These are phyloP conservation scores for Colletotrichum sojae DNA, from an alignment of 2,329 filamentous ascomycete species.

Conservation along the genomic window DNA sequence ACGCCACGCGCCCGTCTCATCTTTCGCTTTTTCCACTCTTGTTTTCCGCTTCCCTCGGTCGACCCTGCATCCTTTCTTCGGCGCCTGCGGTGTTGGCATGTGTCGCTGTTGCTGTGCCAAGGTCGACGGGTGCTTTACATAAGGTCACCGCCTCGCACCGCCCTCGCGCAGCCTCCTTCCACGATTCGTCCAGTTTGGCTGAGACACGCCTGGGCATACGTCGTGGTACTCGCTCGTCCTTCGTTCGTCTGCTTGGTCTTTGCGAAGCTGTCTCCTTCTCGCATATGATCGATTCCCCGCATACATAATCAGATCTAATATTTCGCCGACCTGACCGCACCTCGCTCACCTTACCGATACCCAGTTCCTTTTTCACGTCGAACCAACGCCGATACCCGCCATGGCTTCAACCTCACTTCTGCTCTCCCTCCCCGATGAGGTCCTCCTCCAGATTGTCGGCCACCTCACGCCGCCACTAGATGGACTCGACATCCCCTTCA, in stretches of 20 bases:
- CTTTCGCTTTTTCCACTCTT: not conserved
- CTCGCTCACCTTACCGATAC: not conserved
- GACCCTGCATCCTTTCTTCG: constrained; percentile 21
- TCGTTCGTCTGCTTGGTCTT: not conserved
- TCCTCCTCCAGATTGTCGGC: constrained; percentile 37
- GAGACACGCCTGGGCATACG: constrained; percentile 25
- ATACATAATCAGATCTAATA: constrained; percentile 33
- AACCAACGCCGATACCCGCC: not conserved
- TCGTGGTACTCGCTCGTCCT: not conserved
- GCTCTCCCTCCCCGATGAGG: constrained; percentile 38
- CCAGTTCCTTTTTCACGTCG: not conserved
- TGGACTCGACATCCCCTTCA: constrained; percentile 37
- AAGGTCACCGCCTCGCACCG: constrained; percentile 17
- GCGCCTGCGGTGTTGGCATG: not conserved
- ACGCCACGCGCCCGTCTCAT: constrained; percentile 32
- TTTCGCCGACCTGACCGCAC: constrained; percentile 6
- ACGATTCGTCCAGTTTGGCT: constrained; percentile 15
- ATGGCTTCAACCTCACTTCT: constrained; percentile 20
- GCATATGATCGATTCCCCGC: constrained; percentile 17
- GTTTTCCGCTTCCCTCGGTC: constrained; percentile 24
- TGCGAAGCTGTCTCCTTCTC: constrained; percentile 21
- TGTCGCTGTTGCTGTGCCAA: constrained; percentile 18
- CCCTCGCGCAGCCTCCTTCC: constrained; percentile 9
- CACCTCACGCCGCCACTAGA: constrained; percentile 38
- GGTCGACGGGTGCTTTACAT: constrained; percentile 8